Base-by-base conservation (phyloP, 208 protist genomes). In the Herpetomonas muscarum region DNA sequence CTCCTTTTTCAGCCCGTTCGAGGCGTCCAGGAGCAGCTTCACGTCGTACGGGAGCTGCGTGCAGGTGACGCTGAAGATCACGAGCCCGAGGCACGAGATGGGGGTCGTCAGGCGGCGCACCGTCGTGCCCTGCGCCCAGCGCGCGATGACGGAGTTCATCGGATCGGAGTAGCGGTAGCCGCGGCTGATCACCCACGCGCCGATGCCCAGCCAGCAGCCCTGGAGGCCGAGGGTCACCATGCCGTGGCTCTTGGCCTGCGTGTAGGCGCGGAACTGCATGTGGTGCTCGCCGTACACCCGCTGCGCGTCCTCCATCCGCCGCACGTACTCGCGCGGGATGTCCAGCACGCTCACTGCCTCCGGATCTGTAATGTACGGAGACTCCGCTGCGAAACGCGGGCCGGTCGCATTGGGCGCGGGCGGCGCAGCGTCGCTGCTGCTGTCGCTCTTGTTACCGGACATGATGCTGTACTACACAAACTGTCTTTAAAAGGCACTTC, bases 291-390 rank as follows among this genome's bases (percentile, higher is more conserved):
- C 60, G 47, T 71, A 90, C 24, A 72, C 37, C 17, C 83, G 79
- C 37, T 80, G 79, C 3, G 79, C 83, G 32, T 84, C 83, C 42
- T 88, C 85, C 51, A 92, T 79, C 42, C 78, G 80, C 5, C 76
- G 74, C 41, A 84, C 74, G 69, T 81, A 78, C 47, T 71, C 64
- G 6, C 60, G 56, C 9, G 85, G 72, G 12, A 92, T 77, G 24
- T 80, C 58, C 1, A 74, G 49, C 9, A 59, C 61, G n/a, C 58
- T 46, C 24, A 58, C 67, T 57, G 71, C 55, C 1, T 64, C 61
- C 1, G 78, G 75, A 49, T 85, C 68, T 1, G 71, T 64, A 19
- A 87, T 73, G 56, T 85, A 81, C 0, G 80, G 80, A 9, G 85
- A 84, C 59, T 92, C 80, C 1, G 65, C 53, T 0, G 64, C 45